Percentiles rank a stretch among this genome's conserved stretches.
Evolutionary conservation across 257 asterid genomes (phyloP).

Genomic region (Fraxinus anomala): DNA sequence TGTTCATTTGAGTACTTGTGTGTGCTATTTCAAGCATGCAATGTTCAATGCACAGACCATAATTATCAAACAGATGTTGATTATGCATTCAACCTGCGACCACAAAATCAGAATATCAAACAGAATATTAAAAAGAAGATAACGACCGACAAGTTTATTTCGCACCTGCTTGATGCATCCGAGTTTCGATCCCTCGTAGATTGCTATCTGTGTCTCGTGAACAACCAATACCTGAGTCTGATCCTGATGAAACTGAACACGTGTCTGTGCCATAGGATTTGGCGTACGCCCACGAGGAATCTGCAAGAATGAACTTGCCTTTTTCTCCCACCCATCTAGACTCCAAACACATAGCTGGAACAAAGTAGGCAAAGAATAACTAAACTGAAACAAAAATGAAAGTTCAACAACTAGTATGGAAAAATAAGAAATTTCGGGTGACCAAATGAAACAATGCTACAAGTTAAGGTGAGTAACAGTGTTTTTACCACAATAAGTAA

Average conservation of each 20-base stretch:
- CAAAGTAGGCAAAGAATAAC: constrained; percentile 18
- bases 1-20: not conserved
- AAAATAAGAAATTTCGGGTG: not conserved
- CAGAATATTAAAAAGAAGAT: not conserved
- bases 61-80: not conserved
- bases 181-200: constrained; percentile 57
- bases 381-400: not conserved
- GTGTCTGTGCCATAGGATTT: constrained; percentile 51
- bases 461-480: not conserved
- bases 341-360: constrained; percentile 66
- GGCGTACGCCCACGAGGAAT: constrained; percentile 42
- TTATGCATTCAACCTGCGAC: not conserved
- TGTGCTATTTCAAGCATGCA: not conserved
- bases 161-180: constrained; percentile 62
- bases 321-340: constrained; percentile 63
- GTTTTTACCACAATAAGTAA: not conserved
- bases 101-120: not conserved
- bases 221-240: constrained; percentile 63
- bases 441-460: not conserved
- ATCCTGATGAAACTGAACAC: constrained; percentile 64
- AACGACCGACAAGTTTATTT: not conserved
- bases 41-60: not conserved
- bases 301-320: constrained; percentile 44
- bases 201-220: constrained; percentile 58
- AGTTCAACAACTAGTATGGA: constrained; percentile 1